Conservation (phyloP, 768 basidiomycete species). For the Leucosporidium yakuticum region DNA sequence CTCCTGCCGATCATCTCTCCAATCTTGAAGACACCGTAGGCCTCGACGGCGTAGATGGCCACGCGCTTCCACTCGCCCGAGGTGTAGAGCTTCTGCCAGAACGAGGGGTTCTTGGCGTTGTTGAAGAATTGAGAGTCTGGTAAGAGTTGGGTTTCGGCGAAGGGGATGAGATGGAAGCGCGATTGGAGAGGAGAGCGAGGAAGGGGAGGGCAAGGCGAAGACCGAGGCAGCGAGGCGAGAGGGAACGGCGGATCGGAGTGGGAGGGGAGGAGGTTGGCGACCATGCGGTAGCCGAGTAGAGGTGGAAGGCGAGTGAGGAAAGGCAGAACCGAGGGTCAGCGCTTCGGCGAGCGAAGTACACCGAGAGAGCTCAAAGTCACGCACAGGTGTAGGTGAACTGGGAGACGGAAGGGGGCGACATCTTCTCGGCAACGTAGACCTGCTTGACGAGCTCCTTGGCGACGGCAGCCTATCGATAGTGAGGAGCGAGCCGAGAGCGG, state of each 20-base stretch:
- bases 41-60: constrained; percentile 73
- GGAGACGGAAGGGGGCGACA: constrained; percentile 57
- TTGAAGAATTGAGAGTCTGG: constrained; percentile 62
- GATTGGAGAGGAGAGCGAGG: not conserved
- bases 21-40: constrained; percentile 87
- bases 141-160: constrained; percentile 37
- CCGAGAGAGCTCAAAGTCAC: not conserved
- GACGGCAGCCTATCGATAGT: constrained; percentile 48
- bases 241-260: not conserved
- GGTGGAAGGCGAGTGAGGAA: constrained; percentile 42
- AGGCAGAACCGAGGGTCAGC: not conserved
- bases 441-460: constrained; percentile 68
- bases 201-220: not conserved
- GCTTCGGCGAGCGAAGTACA: not conserved
- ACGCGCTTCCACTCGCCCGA: constrained; percentile 60
- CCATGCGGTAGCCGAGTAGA: not conserved
- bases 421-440: constrained; percentile 61
- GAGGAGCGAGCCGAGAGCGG: not conserved
- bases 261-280: not conserved
- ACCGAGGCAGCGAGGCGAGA: not conserved
- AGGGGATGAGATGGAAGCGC: constrained; percentile 44
- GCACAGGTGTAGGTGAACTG: constrained; percentile 27
- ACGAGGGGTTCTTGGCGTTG: constrained; percentile 55
- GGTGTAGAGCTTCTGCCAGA: constrained; percentile 57
- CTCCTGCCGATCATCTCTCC: constrained; percentile 69